These are phyloP conservation scores for Sarcocystis neurona DNA, from an alignment of 169 alveolate genomes.

Conservation along the genomic window DNA sequence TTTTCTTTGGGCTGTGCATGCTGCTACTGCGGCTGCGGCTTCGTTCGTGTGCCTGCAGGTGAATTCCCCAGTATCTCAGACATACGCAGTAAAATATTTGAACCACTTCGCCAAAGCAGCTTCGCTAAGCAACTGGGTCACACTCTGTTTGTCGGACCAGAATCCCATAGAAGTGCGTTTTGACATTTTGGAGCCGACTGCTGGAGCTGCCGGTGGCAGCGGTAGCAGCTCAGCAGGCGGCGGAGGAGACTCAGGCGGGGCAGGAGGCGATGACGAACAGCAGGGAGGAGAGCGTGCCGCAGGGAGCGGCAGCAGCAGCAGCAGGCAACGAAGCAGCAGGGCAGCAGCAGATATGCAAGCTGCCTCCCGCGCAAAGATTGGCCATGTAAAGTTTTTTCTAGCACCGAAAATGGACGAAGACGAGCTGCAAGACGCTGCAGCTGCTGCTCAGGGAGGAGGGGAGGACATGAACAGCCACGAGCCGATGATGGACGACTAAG, in stretches of 20 bases:
- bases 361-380: slow-evolving; percentile 25
- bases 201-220: slow-evolving; percentile 1
- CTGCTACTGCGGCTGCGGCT: no score
- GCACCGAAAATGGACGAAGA: slow-evolving; percentile 70
- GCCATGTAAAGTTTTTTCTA: slow-evolving; percentile 59
- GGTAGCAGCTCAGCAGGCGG: neutral
- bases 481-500: slow-evolving; percentile 22
- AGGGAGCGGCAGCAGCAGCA: neutral
- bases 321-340: neutral
- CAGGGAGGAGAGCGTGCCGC: neutral
- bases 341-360: no score
- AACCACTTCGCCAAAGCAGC: slow-evolving; percentile 64
- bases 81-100: slow-evolving; percentile 61
- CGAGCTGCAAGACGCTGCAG: slow-evolving; percentile 20
- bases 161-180: slow-evolving; percentile 55
- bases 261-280: neutral
- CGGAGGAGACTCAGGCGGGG: neutral
- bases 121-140: slow-evolving; percentile 34
- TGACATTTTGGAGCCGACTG: slow-evolving; percentile 52
- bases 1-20: no score
- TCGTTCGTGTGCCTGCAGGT: slow-evolving; percentile 19
- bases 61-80: slow-evolving; percentile 42
- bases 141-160: slow-evolving; percentile 37
- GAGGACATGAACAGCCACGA: neutral
- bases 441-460: neutral